Evolutionary conservation across 1,284 basidiomycete genomes (phyloP), one percentile per base, ranked within the genome.

Genomic region (Sanghuangporus sanghuang): DNA sequence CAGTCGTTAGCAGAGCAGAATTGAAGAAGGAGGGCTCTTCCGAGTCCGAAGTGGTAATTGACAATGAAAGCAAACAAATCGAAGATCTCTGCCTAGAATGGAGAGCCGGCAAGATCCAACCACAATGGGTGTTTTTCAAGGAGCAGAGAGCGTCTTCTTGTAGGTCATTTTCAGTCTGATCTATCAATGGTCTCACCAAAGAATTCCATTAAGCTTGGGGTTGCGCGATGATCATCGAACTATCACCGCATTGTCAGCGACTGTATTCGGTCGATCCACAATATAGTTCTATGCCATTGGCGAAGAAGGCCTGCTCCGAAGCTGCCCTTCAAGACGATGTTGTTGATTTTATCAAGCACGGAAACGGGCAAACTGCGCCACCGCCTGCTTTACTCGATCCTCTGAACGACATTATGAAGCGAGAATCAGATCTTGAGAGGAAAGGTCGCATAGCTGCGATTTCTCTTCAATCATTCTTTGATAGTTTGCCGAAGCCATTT

Each of bases 401-500:
- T 18, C 40, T 60, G n/a, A 54, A 57, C 18, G 11, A 61, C 21
- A 59, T 40, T 12, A 40, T 53, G 18, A 56, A 48, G 14, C 35
- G 12, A 14, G 58, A 46, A n/a, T 27, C 57, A n/a, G 44, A 38
- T 11, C n/a, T 63, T 9, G 57, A 53, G 2, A 52, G 60, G 14
- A 62, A 50, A 27, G 53, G 61, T 49, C 46, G 44, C 57, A 11
- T 68, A 7, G 68, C 69, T 1, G 69, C 72, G 3, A 71, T 79
- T 53, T 75, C 77, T 0, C 73, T 88, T 0, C 83, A 86, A 65
- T 71, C 72, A 0, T 87, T 84, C 71, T 85, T 79, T 67, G 85
- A 86, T 23, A 71, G 79, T 3, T 76, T 89, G 42, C 85, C 86
- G 1, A 77, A 78, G 55, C 85, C 84, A 1, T 81, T 86, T 59